These are phyloP conservation scores for Neonectria ditissima DNA, from an alignment of 2,329 filamentous ascomycete species.

Conservation along the genomic window DNA sequence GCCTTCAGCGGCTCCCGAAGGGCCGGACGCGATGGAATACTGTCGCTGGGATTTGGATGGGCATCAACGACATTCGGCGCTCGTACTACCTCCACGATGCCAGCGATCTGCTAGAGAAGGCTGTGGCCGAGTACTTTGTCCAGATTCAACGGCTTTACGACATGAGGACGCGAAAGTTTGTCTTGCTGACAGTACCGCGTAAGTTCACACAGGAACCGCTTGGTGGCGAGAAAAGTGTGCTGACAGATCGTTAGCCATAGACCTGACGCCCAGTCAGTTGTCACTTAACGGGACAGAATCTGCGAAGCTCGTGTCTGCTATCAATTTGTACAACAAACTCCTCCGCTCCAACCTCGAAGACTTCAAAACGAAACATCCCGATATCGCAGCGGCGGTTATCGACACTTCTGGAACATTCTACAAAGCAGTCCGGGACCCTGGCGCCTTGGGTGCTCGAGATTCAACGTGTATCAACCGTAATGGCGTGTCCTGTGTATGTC, in stretches of 20 bases:
- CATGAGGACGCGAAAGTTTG: slow-evolving; percentile 11
- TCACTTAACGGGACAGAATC: slow-evolving; percentile 1
- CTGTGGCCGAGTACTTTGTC: slow-evolving; percentile 11
- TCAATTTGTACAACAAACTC: slow-evolving; percentile 16
- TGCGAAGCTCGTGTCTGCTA: slow-evolving; percentile 16
- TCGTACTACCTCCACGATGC: slow-evolving; percentile 7
- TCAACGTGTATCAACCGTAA: slow-evolving; percentile 2
- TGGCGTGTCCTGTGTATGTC: slow-evolving; percentile 19
- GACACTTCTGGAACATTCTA: slow-evolving; percentile 15
- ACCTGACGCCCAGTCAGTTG: slow-evolving; percentile 8
- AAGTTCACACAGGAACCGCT: neutral
- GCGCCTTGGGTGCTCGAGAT: slow-evolving; percentile 11
- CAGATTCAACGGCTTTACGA: slow-evolving; percentile 13
- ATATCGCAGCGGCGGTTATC: slow-evolving; percentile 3
- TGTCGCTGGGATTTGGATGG: slow-evolving; percentile 4
- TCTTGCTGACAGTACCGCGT: slow-evolving; percentile 15
- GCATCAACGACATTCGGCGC: slow-evolving; percentile 6
- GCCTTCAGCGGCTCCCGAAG: neutral
- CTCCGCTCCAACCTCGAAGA: slow-evolving; percentile 5
- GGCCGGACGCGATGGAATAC: neutral
- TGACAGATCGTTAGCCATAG: slow-evolving; percentile 9
- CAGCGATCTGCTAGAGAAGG: neutral
- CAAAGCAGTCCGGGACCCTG: slow-evolving; percentile 7
- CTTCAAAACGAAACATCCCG: slow-evolving; percentile 11
- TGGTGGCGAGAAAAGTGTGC: neutral